phyloP scores from a whole-genome alignment of 208 protist genomes.

The Leishmania mexicana region DNA sequence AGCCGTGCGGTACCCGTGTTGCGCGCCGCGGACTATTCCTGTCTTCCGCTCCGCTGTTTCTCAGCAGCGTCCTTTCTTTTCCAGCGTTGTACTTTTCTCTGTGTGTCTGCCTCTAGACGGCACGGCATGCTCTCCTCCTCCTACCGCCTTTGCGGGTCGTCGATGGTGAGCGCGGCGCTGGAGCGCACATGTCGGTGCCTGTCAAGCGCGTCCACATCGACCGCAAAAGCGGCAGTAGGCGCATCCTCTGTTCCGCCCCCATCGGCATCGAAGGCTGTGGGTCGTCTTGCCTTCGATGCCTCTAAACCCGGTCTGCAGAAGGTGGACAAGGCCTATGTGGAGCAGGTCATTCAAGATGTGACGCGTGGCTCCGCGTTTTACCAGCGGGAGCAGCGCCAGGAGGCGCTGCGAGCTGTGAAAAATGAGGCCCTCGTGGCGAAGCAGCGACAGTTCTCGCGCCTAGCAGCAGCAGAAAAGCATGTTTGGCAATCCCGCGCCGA shows the following conservation, averaged over 20 bases:
- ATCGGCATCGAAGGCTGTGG: background rate
- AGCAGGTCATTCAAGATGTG: slow-evolving; percentile 50
- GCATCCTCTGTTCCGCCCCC: background rate
- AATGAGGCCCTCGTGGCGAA: slow-evolving; percentile 29
- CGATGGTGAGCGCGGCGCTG: background rate
- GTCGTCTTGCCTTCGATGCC: slow-evolving; percentile 35
- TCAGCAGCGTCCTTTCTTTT: background rate
- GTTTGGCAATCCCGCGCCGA: slow-evolving; percentile 18
- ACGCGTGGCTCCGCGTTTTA: slow-evolving; percentile 55
- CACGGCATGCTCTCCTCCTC: background rate
- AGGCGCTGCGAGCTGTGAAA: slow-evolving; percentile 20
- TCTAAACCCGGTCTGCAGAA: slow-evolving; percentile 58
- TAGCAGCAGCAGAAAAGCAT: slow-evolving; percentile 24
- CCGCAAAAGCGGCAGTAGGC: background rate
- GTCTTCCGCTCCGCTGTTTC: background rate
- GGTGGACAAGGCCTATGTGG: slow-evolving; percentile 60
- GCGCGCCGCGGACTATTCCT: background rate
- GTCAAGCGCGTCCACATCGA: background rate
- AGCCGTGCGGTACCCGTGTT: background rate
- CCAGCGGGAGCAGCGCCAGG: slow-evolving; percentile 46
- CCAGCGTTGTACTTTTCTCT: background rate
- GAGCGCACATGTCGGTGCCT: background rate
- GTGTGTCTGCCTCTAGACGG: background rate
- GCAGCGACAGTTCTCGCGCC: slow-evolving; percentile 15
- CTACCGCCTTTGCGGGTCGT: background rate